These are phyloP conservation scores for Sextonia rubra DNA, from an alignment of 164 flowering plant species.

Conservation along the genomic window DNA sequence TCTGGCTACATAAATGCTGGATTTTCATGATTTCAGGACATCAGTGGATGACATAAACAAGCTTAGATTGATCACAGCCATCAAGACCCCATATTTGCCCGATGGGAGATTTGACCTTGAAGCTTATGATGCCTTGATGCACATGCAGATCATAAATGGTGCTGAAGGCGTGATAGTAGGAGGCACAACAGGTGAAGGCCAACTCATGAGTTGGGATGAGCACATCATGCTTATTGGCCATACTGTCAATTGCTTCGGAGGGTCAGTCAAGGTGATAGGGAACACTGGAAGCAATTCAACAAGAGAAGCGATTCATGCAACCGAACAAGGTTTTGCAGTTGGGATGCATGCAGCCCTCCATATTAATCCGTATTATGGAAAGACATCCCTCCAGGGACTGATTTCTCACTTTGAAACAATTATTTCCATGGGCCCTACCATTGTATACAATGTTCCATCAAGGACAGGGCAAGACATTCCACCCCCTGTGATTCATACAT, in stretches of 20 bases:
- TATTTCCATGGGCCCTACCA: conserved; percentile 78
- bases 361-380: conserved; percentile 92
- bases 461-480: conserved; percentile 88
- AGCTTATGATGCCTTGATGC: conserved; percentile 77
- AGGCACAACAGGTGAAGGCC: conserved; percentile 96
- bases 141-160: conserved; percentile 71
- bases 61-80: conserved; percentile 74
- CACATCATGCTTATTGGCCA: conserved; percentile 95
- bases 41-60: conserved; percentile 62
- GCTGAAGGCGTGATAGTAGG: conserved; percentile 78
- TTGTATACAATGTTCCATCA: conserved; percentile 76
- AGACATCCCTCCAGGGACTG: conserved; percentile 77
- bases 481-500: conserved; percentile 45
- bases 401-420: conserved; percentile 65
- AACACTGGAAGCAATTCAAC: conserved; percentile 95
- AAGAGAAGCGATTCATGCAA: conserved; percentile 88
- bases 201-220: conserved; percentile 95
- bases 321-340: conserved; percentile 90
- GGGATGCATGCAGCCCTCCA: conserved; percentile 97
- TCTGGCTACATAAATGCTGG: background rate
- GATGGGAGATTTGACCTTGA: conserved; percentile 76
- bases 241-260: conserved; percentile 86
- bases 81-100: conserved; percentile 90
- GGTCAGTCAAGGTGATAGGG: conserved; percentile 77
- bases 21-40: conserved; percentile 47